These are phyloP conservation scores for Chaetomium strumarium DNA, from an alignment of 2,329 filamentous ascomycete species.

Conservation along the genomic window DNA sequence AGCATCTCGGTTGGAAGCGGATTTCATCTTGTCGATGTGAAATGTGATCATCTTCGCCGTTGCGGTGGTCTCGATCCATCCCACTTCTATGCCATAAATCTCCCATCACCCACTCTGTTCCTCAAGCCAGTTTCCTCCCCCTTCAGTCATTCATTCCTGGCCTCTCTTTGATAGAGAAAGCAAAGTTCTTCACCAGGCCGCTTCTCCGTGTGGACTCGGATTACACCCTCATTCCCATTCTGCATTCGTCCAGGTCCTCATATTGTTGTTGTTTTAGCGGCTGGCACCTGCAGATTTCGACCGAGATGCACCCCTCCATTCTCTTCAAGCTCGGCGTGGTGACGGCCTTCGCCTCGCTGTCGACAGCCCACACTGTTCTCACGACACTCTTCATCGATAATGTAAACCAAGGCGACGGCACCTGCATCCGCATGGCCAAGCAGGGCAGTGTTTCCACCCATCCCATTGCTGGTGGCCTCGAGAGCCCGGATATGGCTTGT, in stretches of 20 bases:
- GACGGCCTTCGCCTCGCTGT: constrained; percentile 32
- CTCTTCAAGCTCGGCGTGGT: constrained; percentile 31
- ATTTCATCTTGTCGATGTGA: neutral
- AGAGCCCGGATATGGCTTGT: constrained; percentile 62
- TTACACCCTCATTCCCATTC: neutral
- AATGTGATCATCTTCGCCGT: neutral
- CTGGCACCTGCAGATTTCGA: neutral
- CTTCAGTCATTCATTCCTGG: neutral
- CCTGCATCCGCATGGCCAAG: constrained; percentile 62
- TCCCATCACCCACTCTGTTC: constrained; percentile 4
- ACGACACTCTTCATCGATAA: constrained; percentile 59
- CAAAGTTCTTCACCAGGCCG: neutral
- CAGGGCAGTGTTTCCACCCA: constrained; percentile 45
- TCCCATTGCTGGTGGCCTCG: constrained; percentile 50
- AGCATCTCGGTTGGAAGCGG: neutral
- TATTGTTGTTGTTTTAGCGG: neutral
- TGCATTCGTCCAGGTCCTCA: neutral
- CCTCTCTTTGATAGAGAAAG: neutral
- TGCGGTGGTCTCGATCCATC: neutral
- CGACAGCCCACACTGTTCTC: constrained; percentile 55
- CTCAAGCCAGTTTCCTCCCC: neutral
- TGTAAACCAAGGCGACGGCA: constrained; percentile 61
- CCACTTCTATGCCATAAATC: neutral
- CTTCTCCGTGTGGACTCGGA: too few species aligned
- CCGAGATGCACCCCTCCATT: constrained; percentile 34